phyloP scores from a whole-genome alignment of 805 yeast species.

The Candida silvicultrix region DNA sequence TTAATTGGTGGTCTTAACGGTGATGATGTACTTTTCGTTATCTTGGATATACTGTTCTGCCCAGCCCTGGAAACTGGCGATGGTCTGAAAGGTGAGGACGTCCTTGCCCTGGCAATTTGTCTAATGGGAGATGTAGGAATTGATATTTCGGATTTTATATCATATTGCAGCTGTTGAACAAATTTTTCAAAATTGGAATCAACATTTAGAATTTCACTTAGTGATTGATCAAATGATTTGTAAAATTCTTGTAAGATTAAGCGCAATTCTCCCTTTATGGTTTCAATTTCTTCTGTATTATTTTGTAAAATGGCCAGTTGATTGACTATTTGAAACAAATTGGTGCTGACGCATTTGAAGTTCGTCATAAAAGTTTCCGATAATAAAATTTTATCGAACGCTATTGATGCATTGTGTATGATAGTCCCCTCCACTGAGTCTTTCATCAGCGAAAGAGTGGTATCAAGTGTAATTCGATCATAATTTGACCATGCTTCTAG shows the following conservation, averaged over 20 bases:
- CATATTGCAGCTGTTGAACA: constrained; percentile 18
- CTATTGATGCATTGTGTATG: constrained; percentile 46
- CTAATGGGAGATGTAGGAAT: constrained; percentile 22
- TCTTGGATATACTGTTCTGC: constrained; percentile 9
- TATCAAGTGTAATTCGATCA: constrained; percentile 37
- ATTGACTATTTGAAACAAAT: constrained; percentile 9
- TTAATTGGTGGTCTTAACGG: constrained; percentile 6
- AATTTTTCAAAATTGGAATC: constrained; percentile 31
- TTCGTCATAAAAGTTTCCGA: constrained; percentile 22
- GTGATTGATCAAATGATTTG: constrained; percentile 17
- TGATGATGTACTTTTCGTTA: constrained; percentile 11
- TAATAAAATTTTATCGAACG: constrained; percentile 42
- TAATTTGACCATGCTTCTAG: constrained; percentile 49
- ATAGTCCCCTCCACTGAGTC: constrained; percentile 48
- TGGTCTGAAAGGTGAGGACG: constrained; percentile 17
- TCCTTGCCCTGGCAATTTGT: constrained; percentile 13
- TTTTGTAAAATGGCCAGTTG: constrained; percentile 8
- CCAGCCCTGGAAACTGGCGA: constrained; percentile 19
- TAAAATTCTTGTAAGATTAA: constrained; percentile 13
- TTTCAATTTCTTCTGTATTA: constrained; percentile 8
- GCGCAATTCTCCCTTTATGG: constrained; percentile 13
- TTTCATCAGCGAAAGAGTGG: constrained; percentile 34
- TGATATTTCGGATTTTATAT: constrained; percentile 14
- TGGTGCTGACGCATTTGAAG: constrained; percentile 12
- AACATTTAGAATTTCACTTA: constrained; percentile 25